A percentile compares a stretch with the other conserved stretches of the same genome.
Conservation (phyloP, 1,284 basidiomycete genomes). For the Leccinum angustisporum region DNA sequence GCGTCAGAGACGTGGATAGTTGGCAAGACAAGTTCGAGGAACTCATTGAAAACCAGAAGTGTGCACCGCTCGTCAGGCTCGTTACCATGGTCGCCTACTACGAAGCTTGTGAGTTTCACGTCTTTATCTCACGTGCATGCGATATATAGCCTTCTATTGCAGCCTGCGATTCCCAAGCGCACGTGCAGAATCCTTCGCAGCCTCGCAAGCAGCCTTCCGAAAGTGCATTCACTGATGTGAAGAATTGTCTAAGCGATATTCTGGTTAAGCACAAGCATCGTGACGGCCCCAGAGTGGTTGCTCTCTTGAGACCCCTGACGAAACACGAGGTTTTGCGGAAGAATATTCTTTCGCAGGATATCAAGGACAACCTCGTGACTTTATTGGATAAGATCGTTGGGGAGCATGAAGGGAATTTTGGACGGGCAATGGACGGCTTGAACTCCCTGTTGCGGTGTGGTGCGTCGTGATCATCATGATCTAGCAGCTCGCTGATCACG, state of each 20-base stretch:
- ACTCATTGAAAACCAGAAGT: slow-evolving; percentile 13
- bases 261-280: slow-evolving; percentile 16
- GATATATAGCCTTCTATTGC: neutral
- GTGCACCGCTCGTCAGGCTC: slow-evolving; percentile 20
- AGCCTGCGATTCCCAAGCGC: slow-evolving; percentile 11
- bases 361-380: slow-evolving; percentile 14
- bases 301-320: slow-evolving; percentile 23
- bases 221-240: slow-evolving; percentile 9
- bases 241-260: slow-evolving; percentile 11
- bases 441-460: slow-evolving; percentile 22
- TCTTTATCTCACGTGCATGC: neutral
- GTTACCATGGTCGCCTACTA: slow-evolving; percentile 27
- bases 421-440: slow-evolving; percentile 25
- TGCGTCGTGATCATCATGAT: slow-evolving; percentile 5
- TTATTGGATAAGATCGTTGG: slow-evolving; percentile 18
- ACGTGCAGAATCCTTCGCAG: neutral
- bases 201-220: neutral
- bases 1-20: slow-evolving; percentile 10
- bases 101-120: slow-evolving; percentile 23
- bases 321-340: slow-evolving; percentile 18
- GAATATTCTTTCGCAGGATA: slow-evolving; percentile 16
- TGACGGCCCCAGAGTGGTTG: slow-evolving; percentile 25
- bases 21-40: slow-evolving; percentile 14
- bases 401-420: slow-evolving; percentile 12
- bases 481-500: neutral